Evolutionary conservation across 331 rosid genomes (phyloP), one percentile per base, ranked within the genome.

Genomic region (Rhamnella rubrinervis): DNA sequence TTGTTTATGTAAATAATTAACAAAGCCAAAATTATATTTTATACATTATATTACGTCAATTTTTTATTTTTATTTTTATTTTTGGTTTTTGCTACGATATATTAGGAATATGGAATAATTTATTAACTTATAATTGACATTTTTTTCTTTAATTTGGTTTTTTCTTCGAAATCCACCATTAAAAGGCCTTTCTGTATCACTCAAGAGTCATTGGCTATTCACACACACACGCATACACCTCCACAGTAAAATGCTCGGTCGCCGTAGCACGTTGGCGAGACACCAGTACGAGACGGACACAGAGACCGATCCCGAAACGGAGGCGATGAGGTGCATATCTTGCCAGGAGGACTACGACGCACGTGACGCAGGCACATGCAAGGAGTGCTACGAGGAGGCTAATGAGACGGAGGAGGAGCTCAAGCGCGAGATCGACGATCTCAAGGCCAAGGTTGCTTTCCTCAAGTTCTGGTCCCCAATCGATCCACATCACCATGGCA

Each of bases 361-460:
- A 1, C 67, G 47, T 6, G 80, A 76, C 17, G 84, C 84, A 8
- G 98, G 92, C 64, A 93, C 96, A 31, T 88, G 98, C 87, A 85
- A 69, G 67, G 92, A 79, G 79, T 93, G 96, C 78, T 90, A 87
- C 79, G 90, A 82, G 46, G 97, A 90, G 78, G 97, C 92, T 68
- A 88, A 88, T 76, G 97, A 88, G 55, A 85, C 84, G 2, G 84
- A 88, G 78, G 90, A 93, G 20, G 97, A 85, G 74, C 87, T 85
- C 71, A 88, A 87, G 81, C 80, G 80, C 8, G 83, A 93, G 87
- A 93, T 93, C 92, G 86, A 87, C 8, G 91, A 87, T 6, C 80
- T 93, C 70, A 87, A 75, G 61, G 71, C 96, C 26, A 88, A 85
- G 68, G 81, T 88, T 52, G 72, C 89, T 35, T 93, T 90, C 70